A percentile compares a stretch with the other conserved stretches of the same genome.
phyloP scores from a whole-genome alignment of 345 rosid genomes.

The Luvunga scandens region DNA sequence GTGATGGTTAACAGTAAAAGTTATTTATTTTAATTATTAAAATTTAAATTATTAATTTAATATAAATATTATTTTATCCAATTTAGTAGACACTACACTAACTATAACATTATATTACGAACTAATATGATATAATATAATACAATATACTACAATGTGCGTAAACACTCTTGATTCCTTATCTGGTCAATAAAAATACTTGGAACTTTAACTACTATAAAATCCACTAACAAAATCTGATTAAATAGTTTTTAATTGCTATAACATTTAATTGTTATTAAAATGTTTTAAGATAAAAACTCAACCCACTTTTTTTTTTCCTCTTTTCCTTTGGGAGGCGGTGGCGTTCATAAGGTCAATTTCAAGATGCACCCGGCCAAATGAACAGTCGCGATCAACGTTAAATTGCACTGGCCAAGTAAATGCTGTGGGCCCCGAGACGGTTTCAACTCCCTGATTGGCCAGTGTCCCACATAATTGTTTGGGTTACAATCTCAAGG shows the following conservation, averaged over 20 bases:
- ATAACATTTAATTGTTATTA: too few relatives aligned
- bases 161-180: too few relatives aligned
- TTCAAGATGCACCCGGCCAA: conserved; percentile 28
- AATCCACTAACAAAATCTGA: not conserved
- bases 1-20: too few relatives aligned
- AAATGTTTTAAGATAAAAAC: too few relatives aligned
- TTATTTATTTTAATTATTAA: too few relatives aligned
- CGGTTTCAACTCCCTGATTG: conserved; percentile 25
- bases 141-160: too few relatives aligned
- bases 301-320: not conserved
- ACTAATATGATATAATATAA: too few relatives aligned
- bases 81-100: too few relatives aligned
- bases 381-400: conserved; percentile 21
- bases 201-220: not conserved
- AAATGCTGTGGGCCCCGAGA: conserved; percentile 13
- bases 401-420: conserved; percentile 18
- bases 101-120: too few relatives aligned
- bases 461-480: conserved; percentile 35
- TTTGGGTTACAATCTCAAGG: conserved; percentile 30
- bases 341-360: not conserved
- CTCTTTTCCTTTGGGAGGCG: not conserved
- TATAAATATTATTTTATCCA: too few relatives aligned
- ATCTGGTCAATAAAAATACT: not conserved
- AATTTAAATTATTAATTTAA: too few relatives aligned
- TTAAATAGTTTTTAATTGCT: not conserved